Evolutionary conservation across 2,329 filamentous ascomycete genomes (phyloP).

Genomic region (Aureobasidium sp.): DNA sequence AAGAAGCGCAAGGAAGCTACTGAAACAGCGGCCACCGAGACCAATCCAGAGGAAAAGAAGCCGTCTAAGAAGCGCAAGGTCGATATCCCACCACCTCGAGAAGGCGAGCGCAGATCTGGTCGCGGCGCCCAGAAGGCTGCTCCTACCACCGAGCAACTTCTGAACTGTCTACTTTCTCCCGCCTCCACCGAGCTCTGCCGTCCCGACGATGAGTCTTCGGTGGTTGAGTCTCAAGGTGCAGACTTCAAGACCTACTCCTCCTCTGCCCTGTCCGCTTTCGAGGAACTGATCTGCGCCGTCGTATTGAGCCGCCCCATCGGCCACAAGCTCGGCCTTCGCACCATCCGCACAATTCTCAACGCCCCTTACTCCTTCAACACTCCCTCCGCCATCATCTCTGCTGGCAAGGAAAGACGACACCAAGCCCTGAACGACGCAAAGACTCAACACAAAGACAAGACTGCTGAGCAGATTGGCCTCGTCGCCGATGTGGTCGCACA

Average conservation of each 20-base stretch:
- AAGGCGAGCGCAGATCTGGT: constrained; percentile 22
- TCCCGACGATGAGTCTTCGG: constrained; percentile 26
- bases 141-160: constrained; percentile 21
- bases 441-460: constrained; percentile 40
- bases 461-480: constrained; percentile 30
- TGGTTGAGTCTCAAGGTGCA: constrained; percentile 18
- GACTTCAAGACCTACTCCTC: constrained; percentile 25
- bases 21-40: not conserved
- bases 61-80: constrained; percentile 19
- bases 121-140: constrained; percentile 19
- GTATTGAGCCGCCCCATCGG: constrained; percentile 37
- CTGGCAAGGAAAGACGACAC: constrained; percentile 28
- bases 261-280: constrained; percentile 30
- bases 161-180: constrained; percentile 26
- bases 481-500: constrained; percentile 25
- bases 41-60: constrained; percentile 10
- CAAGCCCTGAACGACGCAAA: constrained; percentile 33
- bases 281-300: constrained; percentile 37
- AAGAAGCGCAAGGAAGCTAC: constrained; percentile 9
- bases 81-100: constrained; percentile 12
- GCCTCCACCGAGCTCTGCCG: constrained; percentile 23
- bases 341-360: constrained; percentile 37
- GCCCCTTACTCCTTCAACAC: constrained; percentile 31
- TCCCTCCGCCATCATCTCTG: constrained; percentile 26
- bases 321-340: constrained; percentile 34